Evolutionary conservation across 805 yeast genomes (phyloP).

Genomic region (Candida ponderosae): DNA sequence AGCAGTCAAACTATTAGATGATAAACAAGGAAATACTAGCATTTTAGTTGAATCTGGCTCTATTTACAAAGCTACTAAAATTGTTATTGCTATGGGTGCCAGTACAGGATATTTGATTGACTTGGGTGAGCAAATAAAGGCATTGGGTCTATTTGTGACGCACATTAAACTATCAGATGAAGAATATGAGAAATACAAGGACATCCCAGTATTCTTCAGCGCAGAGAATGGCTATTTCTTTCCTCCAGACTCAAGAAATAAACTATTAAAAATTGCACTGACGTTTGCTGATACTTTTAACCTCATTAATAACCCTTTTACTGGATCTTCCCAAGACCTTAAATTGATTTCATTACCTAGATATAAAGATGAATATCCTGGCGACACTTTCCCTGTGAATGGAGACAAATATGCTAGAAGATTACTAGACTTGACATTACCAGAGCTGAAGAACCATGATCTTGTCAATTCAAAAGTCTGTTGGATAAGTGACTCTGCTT

Average conservation of each 20-base stretch:
- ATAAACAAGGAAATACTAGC: not conserved
- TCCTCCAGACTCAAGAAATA: slow-evolving; percentile 35
- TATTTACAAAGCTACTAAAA: slow-evolving; percentile 18
- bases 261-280: slow-evolving; percentile 29
- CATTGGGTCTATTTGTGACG: slow-evolving; percentile 29
- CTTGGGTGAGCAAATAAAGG: slow-evolving; percentile 22
- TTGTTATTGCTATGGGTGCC: slow-evolving; percentile 31
- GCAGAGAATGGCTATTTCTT: slow-evolving; percentile 37
- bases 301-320: slow-evolving; percentile 12
- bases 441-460: slow-evolving; percentile 28
- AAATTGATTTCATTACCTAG: slow-evolving; percentile 30
- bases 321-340: slow-evolving; percentile 1
- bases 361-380: slow-evolving; percentile 20
- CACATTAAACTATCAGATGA: slow-evolving; percentile 28
- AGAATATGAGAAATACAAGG: slow-evolving; percentile 27
- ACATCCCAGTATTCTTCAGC: slow-evolving; percentile 35
- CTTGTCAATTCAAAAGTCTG: slow-evolving; percentile 27
- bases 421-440: slow-evolving; percentile 26
- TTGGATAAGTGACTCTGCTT: slow-evolving; percentile 35
- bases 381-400: slow-evolving; percentile 26
- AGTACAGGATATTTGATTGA: slow-evolving; percentile 26
- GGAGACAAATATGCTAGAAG: slow-evolving; percentile 21
- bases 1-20: slow-evolving; percentile 11
- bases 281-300: slow-evolving; percentile 21
- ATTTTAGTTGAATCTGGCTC: slow-evolving; percentile 21